Evolutionary conservation across 441 rosid genomes (phyloP).

Genomic region (Adansonia rubrostipa): DNA sequence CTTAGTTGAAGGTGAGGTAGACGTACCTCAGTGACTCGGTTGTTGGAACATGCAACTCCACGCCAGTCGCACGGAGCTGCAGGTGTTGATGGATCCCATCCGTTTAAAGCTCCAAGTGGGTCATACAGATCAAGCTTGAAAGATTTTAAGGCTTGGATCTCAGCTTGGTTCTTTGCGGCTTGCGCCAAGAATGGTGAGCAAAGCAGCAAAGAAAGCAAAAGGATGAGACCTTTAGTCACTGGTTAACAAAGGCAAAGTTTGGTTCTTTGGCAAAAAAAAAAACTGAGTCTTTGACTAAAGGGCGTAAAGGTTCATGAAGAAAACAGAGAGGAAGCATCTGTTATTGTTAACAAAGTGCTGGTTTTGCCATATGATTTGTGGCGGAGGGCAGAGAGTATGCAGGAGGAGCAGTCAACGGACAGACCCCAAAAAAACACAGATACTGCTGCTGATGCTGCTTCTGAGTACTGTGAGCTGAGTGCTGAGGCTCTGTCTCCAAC

Average conservation of each 20-base stretch:
- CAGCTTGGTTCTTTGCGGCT: conserved; percentile 41
- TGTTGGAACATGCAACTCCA: conserved; percentile 59
- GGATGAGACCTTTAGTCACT: conserved; percentile 26
- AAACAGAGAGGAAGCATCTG: conserved; percentile 16
- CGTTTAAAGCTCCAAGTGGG: conserved; percentile 68
- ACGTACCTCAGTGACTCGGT: conserved; percentile 71
- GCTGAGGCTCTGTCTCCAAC: neutral
- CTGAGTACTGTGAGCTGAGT: too few species aligned
- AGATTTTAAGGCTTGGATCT: conserved; percentile 73
- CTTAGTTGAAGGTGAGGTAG: conserved; percentile 79
- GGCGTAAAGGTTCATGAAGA: conserved; percentile 8
- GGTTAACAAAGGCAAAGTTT: conserved; percentile 19
- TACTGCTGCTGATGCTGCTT: neutral
- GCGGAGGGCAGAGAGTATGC: conserved; percentile 16
- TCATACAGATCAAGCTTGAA: conserved; percentile 76
- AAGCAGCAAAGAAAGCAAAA: conserved; percentile 34
- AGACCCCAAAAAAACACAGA: conserved; percentile 14
- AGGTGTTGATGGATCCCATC: conserved; percentile 78
- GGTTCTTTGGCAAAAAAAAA: neutral
- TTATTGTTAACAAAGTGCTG: conserved; percentile 10
- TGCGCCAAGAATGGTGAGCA: conserved; percentile 36
- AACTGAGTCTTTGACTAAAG: conserved; percentile 4
- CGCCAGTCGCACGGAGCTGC: conserved; percentile 94
- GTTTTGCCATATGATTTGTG: conserved; percentile 26
- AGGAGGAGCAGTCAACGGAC: neutral